phyloP scores from a whole-genome alignment of 192 early-diverging fungal species.

The Gryganskiella cystojenkinii region DNA sequence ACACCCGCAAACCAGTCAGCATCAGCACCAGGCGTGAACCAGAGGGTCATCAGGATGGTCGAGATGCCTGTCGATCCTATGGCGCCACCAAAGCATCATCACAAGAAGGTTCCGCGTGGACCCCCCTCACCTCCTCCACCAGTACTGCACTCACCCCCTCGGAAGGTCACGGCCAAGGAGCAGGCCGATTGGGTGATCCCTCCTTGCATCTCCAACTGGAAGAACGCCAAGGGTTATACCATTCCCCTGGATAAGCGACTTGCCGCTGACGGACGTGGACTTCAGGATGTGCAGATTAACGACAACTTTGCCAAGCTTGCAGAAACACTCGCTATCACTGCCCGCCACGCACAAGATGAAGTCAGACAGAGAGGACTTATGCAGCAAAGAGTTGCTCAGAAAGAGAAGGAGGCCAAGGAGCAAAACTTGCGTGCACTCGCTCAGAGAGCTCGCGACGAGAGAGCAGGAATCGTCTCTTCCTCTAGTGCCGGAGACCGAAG shows the following conservation, averaged over 20 bases:
- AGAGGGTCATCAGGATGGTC: constrained; percentile 95
- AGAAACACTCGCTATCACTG: constrained; percentile 93
- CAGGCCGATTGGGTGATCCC: constrained; percentile 98
- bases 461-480: constrained; percentile 49
- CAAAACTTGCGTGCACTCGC: constrained; percentile 88
- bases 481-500: constrained; percentile 13
- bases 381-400: constrained; percentile 90
- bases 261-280: constrained; percentile 95
- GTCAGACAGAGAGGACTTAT: constrained; percentile 92
- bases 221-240: constrained; percentile 99
- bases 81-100: constrained; percentile 93
- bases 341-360: constrained; percentile 94
- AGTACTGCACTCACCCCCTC: constrained; percentile 97
- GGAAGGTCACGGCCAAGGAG: constrained; percentile 95
- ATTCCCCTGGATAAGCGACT: constrained; percentile 99
- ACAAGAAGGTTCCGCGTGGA: constrained; percentile 88
- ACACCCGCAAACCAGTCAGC: constrained; percentile 82
- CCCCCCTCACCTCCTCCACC: constrained; percentile 96
- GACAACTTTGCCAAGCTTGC: constrained; percentile 97
- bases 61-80: constrained; percentile 97
- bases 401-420: constrained; percentile 95
- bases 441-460: constrained; percentile 94
- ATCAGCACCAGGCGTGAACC: constrained; percentile 78
- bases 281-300: constrained; percentile 91
- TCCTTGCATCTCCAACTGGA: constrained; percentile 99